A percentile compares a stretch with the other conserved stretches of the same genome.
These are phyloP conservation scores for Cenchrus fungigraminus DNA, from an alignment of 176 grass and related monocot species.

Conservation along the genomic window DNA sequence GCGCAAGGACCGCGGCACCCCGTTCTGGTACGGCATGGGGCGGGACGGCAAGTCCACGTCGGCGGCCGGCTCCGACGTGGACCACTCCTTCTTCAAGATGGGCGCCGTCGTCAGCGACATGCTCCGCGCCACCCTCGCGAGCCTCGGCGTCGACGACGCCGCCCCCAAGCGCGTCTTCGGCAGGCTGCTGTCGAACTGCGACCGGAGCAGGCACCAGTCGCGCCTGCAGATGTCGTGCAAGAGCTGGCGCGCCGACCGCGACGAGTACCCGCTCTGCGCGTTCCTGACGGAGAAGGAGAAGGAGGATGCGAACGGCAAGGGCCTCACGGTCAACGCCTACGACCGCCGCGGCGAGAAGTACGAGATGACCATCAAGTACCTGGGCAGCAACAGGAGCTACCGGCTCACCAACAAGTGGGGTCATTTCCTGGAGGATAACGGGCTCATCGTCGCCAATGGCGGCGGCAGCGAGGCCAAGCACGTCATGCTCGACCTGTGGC, in stretches of 20 bases:
- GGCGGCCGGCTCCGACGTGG: not conserved
- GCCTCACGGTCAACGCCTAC: not conserved
- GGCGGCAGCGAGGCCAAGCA: accelerated
- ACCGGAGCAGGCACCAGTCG: not conserved
- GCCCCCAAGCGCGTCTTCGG: constrained; percentile 10
- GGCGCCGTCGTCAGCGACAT: not conserved
- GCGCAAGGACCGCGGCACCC: not conserved
- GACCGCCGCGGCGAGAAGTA: not conserved
- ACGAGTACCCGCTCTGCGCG: not conserved
- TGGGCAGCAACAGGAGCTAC: not conserved
- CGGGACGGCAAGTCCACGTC: not conserved
- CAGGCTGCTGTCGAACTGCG: not conserved
- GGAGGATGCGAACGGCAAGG: not conserved
- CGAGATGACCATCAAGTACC: not conserved
- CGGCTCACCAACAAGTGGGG: not conserved
- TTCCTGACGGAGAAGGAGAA: not conserved
- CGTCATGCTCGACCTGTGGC: constrained; percentile 8
- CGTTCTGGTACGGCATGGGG: constrained; percentile 16
- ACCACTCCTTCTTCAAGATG: not conserved
- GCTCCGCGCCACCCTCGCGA: not conserved
- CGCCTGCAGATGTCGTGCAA: constrained; percentile 24
- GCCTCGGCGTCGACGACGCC: not conserved
- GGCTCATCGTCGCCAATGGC: not conserved
- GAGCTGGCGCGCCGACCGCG: not conserved
- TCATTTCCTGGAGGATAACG: not conserved